A percentile compares a stretch with the other conserved stretches of the same genome.
phyloP scores from a whole-genome alignment of 177 flowering plant species.

The Tripterygium wilfordii region DNA sequence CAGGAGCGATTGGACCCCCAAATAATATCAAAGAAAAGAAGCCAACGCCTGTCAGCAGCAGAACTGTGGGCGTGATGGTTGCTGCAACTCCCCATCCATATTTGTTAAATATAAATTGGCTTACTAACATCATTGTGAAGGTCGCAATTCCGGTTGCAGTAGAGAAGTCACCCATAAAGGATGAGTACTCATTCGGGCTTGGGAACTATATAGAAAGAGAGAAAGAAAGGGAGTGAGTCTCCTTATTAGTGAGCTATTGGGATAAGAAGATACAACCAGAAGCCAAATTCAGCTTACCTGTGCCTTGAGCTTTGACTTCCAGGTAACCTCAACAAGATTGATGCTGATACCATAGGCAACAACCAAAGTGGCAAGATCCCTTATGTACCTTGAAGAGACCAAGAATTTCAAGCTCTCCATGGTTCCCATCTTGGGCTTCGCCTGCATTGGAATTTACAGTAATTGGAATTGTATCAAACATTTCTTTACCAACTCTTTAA shows the following conservation, averaged over 20 bases:
- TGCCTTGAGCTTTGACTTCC: conserved; percentile 99
- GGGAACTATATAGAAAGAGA: conserved; percentile 66
- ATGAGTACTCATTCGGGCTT: conserved; percentile 93
- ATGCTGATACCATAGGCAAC: conserved; percentile 99
- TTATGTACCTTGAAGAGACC: conserved; percentile 72
- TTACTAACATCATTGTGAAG: conserved; percentile 91
- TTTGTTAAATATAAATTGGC: conserved; percentile 74
- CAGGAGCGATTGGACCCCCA: conserved; percentile 73
- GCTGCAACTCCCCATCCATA: conserved; percentile 99
- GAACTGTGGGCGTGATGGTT: conserved; percentile 87
- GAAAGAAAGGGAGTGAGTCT: no score
- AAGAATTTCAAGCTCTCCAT: conserved; percentile 95
- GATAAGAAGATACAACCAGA: not conserved
- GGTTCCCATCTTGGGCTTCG: conserved; percentile 79
- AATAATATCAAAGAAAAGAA: conserved; percentile 88
- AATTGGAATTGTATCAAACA: no score
- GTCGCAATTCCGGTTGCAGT: conserved; percentile 92
- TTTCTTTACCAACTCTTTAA: no score
- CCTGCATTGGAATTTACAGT: conserved; percentile 31
- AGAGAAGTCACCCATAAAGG: conserved; percentile 99
- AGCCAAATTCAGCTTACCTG: conserved; percentile 49
- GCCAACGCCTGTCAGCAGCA: conserved; percentile 85
- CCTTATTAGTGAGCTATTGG: no score
- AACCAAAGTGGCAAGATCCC: conserved; percentile 94
- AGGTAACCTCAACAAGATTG: conserved; percentile 97